Evolutionary conservation across 1,284 basidiomycete genomes (phyloP), one percentile per base, ranked within the genome.

Genomic region (Cutaneotrichosporon sp.): DNA sequence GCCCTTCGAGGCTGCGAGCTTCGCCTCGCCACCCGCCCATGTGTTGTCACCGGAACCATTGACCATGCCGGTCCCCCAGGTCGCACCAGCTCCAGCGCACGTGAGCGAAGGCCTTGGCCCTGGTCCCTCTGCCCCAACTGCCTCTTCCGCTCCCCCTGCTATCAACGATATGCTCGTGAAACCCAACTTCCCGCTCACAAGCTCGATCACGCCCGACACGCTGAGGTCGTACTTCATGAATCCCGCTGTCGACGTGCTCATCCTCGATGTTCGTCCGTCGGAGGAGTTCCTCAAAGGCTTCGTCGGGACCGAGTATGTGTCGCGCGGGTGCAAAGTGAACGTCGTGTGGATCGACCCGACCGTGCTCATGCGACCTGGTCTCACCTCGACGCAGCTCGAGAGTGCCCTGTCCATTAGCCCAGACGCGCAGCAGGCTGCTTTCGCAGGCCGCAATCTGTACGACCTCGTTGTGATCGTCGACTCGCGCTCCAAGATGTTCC

Each of bases 381-480:
- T 93, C 64, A 84, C 84, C 8, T 85, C 87, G 2, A 76, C 83
- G 29, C 83, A 83, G 20, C 85, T 98, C 20, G 92, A 97, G 77
- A 85, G 89, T 63, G 85, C 91, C 0, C 84, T 97, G 56, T 80
- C 86, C 1, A 80, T 92, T 22, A 87, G 86, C 1, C 90, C 93
- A 0, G 82, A 83, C 25, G 76, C 84, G 42, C 93, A 97, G 79
- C 84, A 83, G 45, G 82, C 82, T 1, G 81, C 89, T 20, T 98
- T 97, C 77, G 78, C 82, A 27, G 88, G 89, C 60, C 88, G 95
- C 29, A 86, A 92, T 72, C 88, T 88, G 69, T 97, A 91, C 76
- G 94, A 98, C 69, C 79, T 97, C 16, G 86, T 98, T n/a, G 90
- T 90, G 11, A 81, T 98, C 2, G 94, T 93, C 76, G 95, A 99